Evolutionary conservation across 1,139 yeast genomes (phyloP).

Genomic region (Lodderomyces beijingensis): DNA sequence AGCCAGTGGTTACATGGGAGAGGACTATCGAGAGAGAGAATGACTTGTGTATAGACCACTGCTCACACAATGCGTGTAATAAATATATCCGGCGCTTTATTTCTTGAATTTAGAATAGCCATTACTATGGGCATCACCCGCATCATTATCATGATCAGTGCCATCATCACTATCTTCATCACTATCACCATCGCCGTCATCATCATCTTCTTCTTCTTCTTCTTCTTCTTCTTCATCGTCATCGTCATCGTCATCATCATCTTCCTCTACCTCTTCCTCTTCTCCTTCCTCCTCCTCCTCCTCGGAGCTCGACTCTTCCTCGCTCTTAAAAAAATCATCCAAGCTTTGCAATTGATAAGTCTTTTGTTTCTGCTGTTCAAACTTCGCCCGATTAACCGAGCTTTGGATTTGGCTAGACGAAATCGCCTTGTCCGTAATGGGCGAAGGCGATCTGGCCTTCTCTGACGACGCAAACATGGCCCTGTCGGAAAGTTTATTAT

Average conservation of each 20-base stretch:
- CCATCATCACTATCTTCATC: too few species aligned
- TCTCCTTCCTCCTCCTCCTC: conserved; percentile 25
- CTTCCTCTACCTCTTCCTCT: conserved; percentile 17
- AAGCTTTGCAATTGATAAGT: conserved; percentile 64
- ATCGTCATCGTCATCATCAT: conserved; percentile 11
- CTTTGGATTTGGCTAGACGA: conserved; percentile 19
- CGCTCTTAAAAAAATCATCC: conserved; percentile 76
- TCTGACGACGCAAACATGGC: conserved; percentile 14
- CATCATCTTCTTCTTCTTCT: conserved; percentile 4
- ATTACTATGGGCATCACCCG: too few species aligned
- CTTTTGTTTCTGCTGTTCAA: conserved; percentile 11
- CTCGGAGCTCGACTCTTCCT: conserved; percentile 32
- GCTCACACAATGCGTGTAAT: too few species aligned
- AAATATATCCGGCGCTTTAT: too few species aligned
- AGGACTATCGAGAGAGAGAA: too few species aligned
- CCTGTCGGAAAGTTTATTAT: conserved; percentile 20
- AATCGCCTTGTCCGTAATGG: conserved; percentile 20
- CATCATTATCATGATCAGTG: too few species aligned
- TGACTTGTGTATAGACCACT: too few species aligned
- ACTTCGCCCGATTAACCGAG: background rate
- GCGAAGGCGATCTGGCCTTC: conserved; percentile 21
- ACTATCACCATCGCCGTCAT: conserved; percentile 1
- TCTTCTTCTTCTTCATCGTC: conserved; percentile 6
- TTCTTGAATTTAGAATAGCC: too few species aligned
- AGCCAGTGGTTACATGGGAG: too few species aligned